Evolutionary conservation across 495 filamentous ascomycete genomes (phyloP), one percentile per base, ranked within the genome.

Genomic region (Antarctomyces pellizariae): DNA sequence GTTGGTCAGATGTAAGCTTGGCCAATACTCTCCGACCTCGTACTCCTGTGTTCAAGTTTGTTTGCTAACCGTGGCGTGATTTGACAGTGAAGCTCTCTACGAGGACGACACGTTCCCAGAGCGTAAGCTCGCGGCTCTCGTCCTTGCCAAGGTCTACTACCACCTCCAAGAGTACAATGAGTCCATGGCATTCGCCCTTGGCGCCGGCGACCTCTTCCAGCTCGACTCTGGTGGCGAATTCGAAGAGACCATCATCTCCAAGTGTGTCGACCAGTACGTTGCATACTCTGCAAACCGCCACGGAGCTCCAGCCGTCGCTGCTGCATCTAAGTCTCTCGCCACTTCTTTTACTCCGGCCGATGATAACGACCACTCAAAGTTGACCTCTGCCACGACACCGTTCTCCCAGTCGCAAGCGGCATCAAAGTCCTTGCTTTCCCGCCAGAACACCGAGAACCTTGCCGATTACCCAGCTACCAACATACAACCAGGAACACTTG

Each of bases 101-200:
- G 89, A 99, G 61, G 83, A 95, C 55, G 76, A 91, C 33, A 59
- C 61, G 26, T 99, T 99, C 41, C 75, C 86, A 9, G 75, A 99
- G 45, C 76, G 86, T 38, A 76, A 83, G 44, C 70, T 95, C 22
- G 89, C 89, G 29, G 84, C 89, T 30, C 59, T 99, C 16, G 82
- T 99, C 25, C 75, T 83, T 27, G 75, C 89, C 33, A 95, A 95
- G 58, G 79, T 95, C 36, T 99, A 95, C 52, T 99, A 93, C 46
- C 84, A 99, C 45, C 68, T 99, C 24, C 77, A 89, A 53, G 89
- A 90, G 51, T 95, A 95, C 54, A 82, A 93, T 44, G 86, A 95
- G 61, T 91, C 83, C 49, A 95, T 99, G 89, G 73, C 75, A 13
- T 92, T 99, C 52, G 89, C 89, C 26, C 64, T 99, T 7, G 83